Conservation (phyloP, 768 basidiomycete genomes). For the Phlebiopsis flavidoalba region DNA sequence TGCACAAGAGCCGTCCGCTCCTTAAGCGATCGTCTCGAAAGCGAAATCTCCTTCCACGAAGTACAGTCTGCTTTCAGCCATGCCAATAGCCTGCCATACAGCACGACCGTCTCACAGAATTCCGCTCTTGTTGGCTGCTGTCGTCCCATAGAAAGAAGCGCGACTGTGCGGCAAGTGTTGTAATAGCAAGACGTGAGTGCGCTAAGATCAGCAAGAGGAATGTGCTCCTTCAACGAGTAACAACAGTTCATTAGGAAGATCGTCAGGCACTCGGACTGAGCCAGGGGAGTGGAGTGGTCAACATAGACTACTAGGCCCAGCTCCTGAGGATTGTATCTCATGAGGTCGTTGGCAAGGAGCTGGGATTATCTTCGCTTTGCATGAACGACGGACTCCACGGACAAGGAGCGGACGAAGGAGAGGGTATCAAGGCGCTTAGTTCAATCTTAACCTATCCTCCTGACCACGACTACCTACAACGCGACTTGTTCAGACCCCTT, state of each 20-base stretch:
- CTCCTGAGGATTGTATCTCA: no score
- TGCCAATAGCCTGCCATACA: conserved; percentile 12
- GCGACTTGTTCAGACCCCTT: no score
- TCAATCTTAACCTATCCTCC: no score
- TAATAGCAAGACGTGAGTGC: no score
- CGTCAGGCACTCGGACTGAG: not conserved
- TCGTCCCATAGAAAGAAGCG: conserved; percentile 18
- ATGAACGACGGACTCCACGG: no score
- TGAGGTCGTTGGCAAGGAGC: no score
- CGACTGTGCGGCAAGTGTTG: no score
- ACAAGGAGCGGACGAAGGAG: no score
- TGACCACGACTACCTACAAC: no score
- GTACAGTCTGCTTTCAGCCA: conserved; percentile 4
- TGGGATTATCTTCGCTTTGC: no score
- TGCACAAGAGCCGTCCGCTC: conserved; percentile 19
- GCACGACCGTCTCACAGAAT: conserved; percentile 14
- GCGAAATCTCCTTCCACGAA: conserved; percentile 18
- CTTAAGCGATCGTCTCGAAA: conserved; percentile 10
- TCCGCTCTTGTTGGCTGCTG: conserved; percentile 9
- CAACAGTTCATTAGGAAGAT: conserved; percentile 17
- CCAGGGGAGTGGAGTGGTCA: not conserved
- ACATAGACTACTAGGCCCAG: not conserved
- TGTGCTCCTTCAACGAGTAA: conserved; percentile 12
- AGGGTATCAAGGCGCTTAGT: no score
- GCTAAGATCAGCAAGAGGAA: conserved; percentile 14